phyloP scores from a whole-genome alignment of 768 basidiomycete genomes.

The Auricularia heimuer region DNA sequence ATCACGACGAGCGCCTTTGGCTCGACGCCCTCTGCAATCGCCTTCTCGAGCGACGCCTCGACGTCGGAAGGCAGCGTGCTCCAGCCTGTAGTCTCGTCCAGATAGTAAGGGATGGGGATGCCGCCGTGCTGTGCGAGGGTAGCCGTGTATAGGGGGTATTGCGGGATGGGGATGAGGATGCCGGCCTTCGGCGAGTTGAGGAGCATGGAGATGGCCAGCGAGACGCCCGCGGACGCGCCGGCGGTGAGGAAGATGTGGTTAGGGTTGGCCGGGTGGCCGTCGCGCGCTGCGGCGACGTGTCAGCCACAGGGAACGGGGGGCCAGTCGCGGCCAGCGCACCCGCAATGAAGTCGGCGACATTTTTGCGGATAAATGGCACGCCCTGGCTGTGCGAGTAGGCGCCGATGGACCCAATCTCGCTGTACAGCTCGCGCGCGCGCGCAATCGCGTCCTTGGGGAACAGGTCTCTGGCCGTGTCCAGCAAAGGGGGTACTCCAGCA shows the following conservation, averaged over 20 bases:
- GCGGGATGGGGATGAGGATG: constrained; percentile 92
- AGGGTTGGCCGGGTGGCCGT: constrained; percentile 77
- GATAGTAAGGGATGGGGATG: constrained; percentile 76
- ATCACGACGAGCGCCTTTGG: constrained; percentile 90
- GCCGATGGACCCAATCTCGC: constrained; percentile 85
- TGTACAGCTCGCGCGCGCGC: constrained; percentile 69
- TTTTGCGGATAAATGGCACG: constrained; percentile 75
- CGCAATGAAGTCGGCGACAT: constrained; percentile 83
- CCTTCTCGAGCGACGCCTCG: constrained; percentile 54
- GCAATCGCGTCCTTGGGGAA: constrained; percentile 83
- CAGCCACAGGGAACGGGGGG: constrained; percentile 4
- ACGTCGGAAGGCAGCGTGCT: constrained; percentile 65
- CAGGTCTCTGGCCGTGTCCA: constrained; percentile 59
- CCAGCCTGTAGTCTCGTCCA: constrained; percentile 78
- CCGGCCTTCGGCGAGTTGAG: constrained; percentile 59
- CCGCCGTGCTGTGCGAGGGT: constrained; percentile 80
- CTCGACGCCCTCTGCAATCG: constrained; percentile 45
- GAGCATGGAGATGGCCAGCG: constrained; percentile 71
- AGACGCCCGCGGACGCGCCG: constrained; percentile 92
- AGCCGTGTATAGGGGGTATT: constrained; percentile 96
- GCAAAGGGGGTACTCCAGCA: constrained; percentile 89
- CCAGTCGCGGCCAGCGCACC: constrained; percentile 34
- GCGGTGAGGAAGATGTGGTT: constrained; percentile 88
- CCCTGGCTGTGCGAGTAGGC: constrained; percentile 97
- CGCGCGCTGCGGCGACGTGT: constrained; percentile 50